Evolutionary conservation across 2,329 filamentous ascomycete species (phyloP), one percentile per base, ranked within the genome.

Genomic region (Chrysoporthe puriensis): DNA sequence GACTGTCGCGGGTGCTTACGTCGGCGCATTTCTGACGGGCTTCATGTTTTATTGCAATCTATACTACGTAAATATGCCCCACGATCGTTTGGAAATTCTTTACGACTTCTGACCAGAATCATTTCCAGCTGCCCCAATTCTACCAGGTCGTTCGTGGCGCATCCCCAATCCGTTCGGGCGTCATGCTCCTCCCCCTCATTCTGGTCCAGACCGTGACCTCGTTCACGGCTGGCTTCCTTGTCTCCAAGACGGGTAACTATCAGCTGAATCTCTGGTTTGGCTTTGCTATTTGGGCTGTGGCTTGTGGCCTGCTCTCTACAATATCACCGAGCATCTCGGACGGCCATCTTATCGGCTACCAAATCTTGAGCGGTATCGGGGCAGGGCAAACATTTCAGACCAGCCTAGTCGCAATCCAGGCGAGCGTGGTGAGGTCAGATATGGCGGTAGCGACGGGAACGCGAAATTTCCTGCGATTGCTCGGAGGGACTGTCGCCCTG

Each of bases 71-170:
- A 44, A 59, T 64, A 58, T 14, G 5, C 16, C 32, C 16, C 32
- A 7, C 5, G 14, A n/a, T 8, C 16, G 7, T 11, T 13, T 16
- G 14, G 32, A 58, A 14, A 18, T 18, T 21, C 26, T 8, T 16
- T 26, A 14, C 54, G 32, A 36, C 8, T 58, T 58, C 43, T 62
- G 16, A 62, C 26, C 13, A 34, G 14, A 14, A 32, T 42, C 32
- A 16, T 14, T 52, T 14, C 11, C 57, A 70, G 65, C 66, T 62
- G 26, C 71, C 60, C 14, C 71, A 60, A 44, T 72, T 69, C 56
- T 72, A 71, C 44, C 71, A 72, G 40, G 64, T 72, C 26, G 69
- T 69, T 64, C 67, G 63, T n/a, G 67, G 68, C 3, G 64, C 62
- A 4, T 67, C 71, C 2, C 68, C 70, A 18, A 67, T 72, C 36